phyloP scores from a whole-genome alignment of 2,329 filamentous ascomycete species.

The Trichoderma sp. region DNA sequence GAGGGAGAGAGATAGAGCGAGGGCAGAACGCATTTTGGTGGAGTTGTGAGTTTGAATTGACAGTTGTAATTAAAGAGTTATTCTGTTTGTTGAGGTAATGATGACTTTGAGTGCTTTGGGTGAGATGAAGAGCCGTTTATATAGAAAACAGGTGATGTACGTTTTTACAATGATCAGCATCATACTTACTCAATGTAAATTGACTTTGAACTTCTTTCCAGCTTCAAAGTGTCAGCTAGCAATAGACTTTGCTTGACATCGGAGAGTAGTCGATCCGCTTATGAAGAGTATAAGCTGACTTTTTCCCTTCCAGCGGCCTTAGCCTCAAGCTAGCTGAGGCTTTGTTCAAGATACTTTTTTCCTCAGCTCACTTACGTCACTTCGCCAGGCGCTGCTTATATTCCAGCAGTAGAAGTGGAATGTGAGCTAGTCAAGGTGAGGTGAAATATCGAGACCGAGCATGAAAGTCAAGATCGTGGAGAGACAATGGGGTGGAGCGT shows the following conservation, averaged over 20 bases:
- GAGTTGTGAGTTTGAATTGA: neutral
- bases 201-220: neutral
- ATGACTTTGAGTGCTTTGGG: neutral
- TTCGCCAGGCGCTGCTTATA: neutral
- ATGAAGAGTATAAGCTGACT: conserved; percentile 16
- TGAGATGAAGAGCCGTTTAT: conserved; percentile 16
- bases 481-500: neutral
- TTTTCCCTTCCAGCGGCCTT: neutral
- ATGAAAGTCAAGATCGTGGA: neutral
- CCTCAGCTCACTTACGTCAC: neutral
- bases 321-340: conserved; percentile 7
- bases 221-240: neutral
- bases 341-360: neutral
- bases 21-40: conserved; percentile 10
- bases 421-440: neutral
- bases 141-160: neutral
- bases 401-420: neutral
- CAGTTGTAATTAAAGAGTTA: neutral
- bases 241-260: neutral
- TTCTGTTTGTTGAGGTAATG: neutral
- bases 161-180: neutral
- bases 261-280: neutral
- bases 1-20: neutral
- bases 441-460: neutral
- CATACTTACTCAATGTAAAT: neutral